A percentile compares a stretch with the other conserved stretches of the same genome.
Conservation (phyloP, 768 basidiomycete genomes). For the Leccinum boreale region DNA sequence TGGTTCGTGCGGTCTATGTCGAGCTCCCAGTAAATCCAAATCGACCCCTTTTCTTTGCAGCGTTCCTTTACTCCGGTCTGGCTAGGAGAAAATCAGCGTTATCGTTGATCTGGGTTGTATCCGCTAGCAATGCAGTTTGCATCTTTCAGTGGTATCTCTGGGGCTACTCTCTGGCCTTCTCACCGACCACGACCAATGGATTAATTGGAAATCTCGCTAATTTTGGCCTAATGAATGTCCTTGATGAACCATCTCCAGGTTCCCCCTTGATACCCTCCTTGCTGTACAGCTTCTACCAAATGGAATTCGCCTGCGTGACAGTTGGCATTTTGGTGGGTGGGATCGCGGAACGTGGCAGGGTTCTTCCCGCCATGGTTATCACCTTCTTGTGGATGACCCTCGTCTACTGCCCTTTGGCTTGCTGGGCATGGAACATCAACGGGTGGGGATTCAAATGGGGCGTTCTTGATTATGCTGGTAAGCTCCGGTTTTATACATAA, state of each 20-base stretch:
- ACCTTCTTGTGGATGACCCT: conserved; percentile 83
- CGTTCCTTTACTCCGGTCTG: conserved; percentile 72
- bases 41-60: conserved; percentile 31
- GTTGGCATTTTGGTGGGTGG: conserved; percentile 75
- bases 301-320: conserved; percentile 84
- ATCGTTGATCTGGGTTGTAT: conserved; percentile 72
- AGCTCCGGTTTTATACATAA: conserved; percentile 14
- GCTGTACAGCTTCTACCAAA: conserved; percentile 83
- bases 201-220: conserved; percentile 78
- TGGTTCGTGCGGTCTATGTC: conserved; percentile 36
- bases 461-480: conserved; percentile 84
- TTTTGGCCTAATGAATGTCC: conserved; percentile 73
- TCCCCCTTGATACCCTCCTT: conserved; percentile 79
- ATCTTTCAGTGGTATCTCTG: conserved; percentile 83
- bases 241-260: conserved; percentile 70
- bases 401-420: conserved; percentile 85
- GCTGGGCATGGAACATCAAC: conserved; percentile 77
- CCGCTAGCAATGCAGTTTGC: conserved; percentile 68
- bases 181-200: conserved; percentile 67
- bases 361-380: conserved; percentile 79
- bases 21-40: neutral
- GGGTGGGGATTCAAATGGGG: conserved; percentile 89
- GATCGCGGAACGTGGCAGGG: conserved; percentile 82
- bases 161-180: conserved; percentile 86
- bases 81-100: conserved; percentile 67